phyloP scores from a whole-genome alignment of 78 protist species.

The Speleostelium caveatum region DNA sequence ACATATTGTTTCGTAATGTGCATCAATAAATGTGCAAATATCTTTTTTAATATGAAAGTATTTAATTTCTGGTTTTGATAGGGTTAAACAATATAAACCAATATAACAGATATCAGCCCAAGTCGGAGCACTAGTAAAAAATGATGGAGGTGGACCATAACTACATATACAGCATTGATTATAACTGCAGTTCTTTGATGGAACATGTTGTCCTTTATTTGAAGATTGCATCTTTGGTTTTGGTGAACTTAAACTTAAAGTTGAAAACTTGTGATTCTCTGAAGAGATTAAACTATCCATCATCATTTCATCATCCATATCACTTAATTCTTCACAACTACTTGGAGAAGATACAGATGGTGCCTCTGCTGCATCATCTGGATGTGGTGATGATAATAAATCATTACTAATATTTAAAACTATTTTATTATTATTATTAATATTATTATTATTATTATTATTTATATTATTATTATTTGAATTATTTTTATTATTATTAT shows the following conservation, averaged over 20 bases:
- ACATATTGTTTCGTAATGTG: constrained; percentile 65
- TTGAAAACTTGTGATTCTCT: background rate
- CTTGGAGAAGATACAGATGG: constrained; percentile 20
- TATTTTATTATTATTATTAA: background rate
- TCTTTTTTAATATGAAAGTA: constrained; percentile 70
- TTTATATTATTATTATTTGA: constrained; percentile 1
- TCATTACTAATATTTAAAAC: background rate
- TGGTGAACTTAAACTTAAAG: constrained; percentile 7
- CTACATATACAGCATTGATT: constrained; percentile 47
- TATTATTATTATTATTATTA: constrained; percentile 3
- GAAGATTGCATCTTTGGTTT: background rate
- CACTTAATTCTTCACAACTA: constrained; percentile 10
- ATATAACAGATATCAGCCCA: constrained; percentile 78
- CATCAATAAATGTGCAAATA: constrained; percentile 60
- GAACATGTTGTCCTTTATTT: background rate
- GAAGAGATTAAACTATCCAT: background rate
- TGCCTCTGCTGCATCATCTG: constrained; percentile 65
- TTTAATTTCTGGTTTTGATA: constrained; percentile 56
- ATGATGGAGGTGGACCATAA: constrained; percentile 74
- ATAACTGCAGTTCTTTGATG: constrained; percentile 23
- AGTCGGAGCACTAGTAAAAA: constrained; percentile 64
- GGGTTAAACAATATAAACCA: constrained; percentile 51
- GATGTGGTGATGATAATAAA: constrained; percentile 25
- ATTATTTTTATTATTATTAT: no score
- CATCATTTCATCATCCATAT: background rate